Evolutionary conservation across 2,329 filamentous ascomycete species (phyloP), one percentile per base, ranked within the genome.

Genomic region (Microsporum audouinii): DNA sequence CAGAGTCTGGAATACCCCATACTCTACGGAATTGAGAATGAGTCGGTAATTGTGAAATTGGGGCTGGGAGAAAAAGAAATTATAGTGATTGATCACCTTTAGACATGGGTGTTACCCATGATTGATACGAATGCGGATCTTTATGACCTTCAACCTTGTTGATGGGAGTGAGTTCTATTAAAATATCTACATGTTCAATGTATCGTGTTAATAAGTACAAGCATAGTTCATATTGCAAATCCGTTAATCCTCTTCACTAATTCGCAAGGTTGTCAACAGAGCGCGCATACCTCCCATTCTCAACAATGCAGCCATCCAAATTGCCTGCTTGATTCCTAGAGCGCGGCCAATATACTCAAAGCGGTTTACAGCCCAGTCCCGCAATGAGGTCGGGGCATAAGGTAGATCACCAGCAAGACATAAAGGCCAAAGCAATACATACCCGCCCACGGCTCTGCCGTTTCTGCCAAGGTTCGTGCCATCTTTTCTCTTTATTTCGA

Each of bases 251-350:
- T 41, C 39, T 17, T 41, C 56, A 43, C 56, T 45, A 12, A 41
- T 58, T 2, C 56, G 56, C 17, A 45, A 43, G 8, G 36, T 45
- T 41, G 39, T 58, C 23, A 58, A 41, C 34, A 29, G 8, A 17
- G 23, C 8, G n/a, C 39, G 36, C 36, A 58, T 41, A 14, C 56
- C 23, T 14, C 36, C 56, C n/a, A 17, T 12, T 36, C 53, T 65
- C 3, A 75, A 61, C 12, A 75, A 63, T 29, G 72, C 69, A 29
- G 70, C 68, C 59, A 75, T 61, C 34, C 71, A 71, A 12, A 74
- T 60, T 6, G 73, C 73, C 63, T 75, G 73, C 34, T 74, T 71
- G 12, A 76, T 69, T 0, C 73, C 74, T 66, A 73, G 70, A 2
- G 66, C 65, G 43, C 71, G 64, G 27, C 73, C 72, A 62, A 76